Base-by-base conservation (phyloP, 208 protist species). In the Acanthamoeba divionensis region DNA sequence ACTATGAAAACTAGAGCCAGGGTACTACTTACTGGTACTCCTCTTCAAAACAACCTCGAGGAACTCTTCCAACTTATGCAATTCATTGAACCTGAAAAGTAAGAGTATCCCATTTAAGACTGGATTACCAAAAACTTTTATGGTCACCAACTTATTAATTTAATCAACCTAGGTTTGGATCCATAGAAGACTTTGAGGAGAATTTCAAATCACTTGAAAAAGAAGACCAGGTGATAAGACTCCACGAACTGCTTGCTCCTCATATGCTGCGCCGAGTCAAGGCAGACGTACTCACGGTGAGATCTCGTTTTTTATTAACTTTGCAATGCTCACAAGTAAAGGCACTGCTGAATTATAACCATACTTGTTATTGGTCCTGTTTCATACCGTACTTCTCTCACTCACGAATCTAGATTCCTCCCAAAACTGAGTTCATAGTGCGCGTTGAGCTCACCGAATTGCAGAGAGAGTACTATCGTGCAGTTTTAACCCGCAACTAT, bases 31-130 rank as follows among this genome's bases (percentile, higher is more conserved):
- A 97, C 96, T 2, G 97, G 97, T 54, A 96, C 95, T 26, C 95
- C 95, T 10, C 55, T 96, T 31, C 95, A 96, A 41, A 96, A 96
- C 66, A 91, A 60, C 2, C 36, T 97, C 0, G 90, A 92, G 36
- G 97, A 98, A 45, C 73, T 98, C 9, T 98, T 95, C 93, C 91
- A 88, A 52, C 63, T 98, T 8, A 85, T 98, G 13, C 93, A 98
- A 57, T 98, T 98, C 69, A 71, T 88, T 45, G 80, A 88, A 71
- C 80, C 80, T 52, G 57, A 71, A 47, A 67, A 47, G 80, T 71
- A 55, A 21, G 15, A 2, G 13, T 57, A n/a, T 36, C 75, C 29
- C 47, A 2, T 2, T 26, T 38, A 1, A 5, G 18, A 10, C 45
- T 41, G 36, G 7, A 18, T 7, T 26, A 24, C 63, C 18, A 8